Evolutionary conservation across 305 asterid genomes (phyloP).

Genomic region (Fraxinus platypoda): DNA sequence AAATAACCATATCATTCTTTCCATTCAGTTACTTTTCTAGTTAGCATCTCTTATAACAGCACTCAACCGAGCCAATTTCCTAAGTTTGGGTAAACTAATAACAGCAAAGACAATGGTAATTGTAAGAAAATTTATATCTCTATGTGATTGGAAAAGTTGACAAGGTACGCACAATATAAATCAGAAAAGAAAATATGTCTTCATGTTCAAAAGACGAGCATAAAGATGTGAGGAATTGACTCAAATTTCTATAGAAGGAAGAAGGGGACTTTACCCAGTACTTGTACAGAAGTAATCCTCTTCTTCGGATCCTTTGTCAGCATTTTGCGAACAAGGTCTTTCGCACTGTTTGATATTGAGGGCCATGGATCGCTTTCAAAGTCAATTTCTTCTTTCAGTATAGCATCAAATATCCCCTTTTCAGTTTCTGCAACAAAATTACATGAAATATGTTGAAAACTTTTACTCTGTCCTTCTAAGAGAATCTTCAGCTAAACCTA

Average conservation of each 20-base stretch:
- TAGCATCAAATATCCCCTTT: conserved; percentile 69
- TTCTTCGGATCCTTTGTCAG: conserved; percentile 57
- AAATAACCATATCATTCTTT: neutral
- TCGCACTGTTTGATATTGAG: conserved; percentile 53
- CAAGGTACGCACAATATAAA: neutral
- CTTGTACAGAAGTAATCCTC: conserved; percentile 60
- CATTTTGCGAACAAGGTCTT: conserved; percentile 65
- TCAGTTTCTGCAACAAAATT: conserved; percentile 53
- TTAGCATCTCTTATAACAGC: neutral
- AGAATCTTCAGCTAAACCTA: neutral
- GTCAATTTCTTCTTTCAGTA: conserved; percentile 65
- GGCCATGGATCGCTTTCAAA: conserved; percentile 74
- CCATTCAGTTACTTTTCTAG: neutral
- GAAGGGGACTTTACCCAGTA: conserved; percentile 44
- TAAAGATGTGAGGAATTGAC: neutral
- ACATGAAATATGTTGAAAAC: neutral
- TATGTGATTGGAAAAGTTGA: neutral
- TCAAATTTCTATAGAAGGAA: conserved; percentile 16
- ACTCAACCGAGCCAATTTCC: neutral
- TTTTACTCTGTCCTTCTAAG: neutral
- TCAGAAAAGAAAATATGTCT: neutral
- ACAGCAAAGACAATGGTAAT: neutral
- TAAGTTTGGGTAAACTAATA: neutral
- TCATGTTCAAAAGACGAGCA: neutral
- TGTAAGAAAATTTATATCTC: neutral